These are phyloP conservation scores for Penicillium sp. DNA, from an alignment of 2,329 filamentous ascomycete species.

Conservation along the genomic window DNA sequence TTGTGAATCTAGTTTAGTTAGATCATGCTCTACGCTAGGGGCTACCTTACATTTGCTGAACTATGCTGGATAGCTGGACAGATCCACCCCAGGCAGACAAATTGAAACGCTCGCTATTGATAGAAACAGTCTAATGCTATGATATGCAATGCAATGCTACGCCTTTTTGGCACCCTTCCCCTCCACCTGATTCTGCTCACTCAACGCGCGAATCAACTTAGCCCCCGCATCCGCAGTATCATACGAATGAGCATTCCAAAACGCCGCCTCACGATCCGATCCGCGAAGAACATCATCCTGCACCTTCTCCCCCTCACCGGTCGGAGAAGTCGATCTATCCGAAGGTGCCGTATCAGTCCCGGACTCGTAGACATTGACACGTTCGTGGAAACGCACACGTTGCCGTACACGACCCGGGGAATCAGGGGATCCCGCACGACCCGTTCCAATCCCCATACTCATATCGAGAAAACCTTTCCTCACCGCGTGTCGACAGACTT, in stretches of 20 bases:
- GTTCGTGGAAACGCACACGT: conserved; percentile 40
- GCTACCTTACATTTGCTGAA: too few relatives aligned
- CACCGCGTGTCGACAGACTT: conserved; percentile 75
- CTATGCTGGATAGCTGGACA: too few relatives aligned
- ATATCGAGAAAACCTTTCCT: conserved; percentile 73
- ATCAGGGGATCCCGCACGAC: conserved; percentile 12
- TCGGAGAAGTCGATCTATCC: conserved; percentile 24
- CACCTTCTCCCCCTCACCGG: conserved; percentile 22
- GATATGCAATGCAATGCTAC: conserved; percentile 11
- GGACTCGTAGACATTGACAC: conserved; percentile 36
- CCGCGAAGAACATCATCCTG: conserved; percentile 30
- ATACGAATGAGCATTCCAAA: conserved; percentile 58
- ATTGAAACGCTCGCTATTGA: neutral
- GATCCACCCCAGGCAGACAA: neutral
- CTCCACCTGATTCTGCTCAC: conserved; percentile 26
- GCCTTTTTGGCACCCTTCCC: conserved; percentile 19
- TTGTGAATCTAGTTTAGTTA: too few relatives aligned
- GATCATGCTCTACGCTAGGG: too few relatives aligned
- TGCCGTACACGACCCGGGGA: conserved; percentile 21
- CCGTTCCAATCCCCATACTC: neutral
- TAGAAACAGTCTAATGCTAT: too few relatives aligned
- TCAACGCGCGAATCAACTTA: conserved; percentile 54
- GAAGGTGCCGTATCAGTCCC: conserved; percentile 27
- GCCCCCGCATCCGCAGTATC: conserved; percentile 58
- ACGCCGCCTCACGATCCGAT: conserved; percentile 51